phyloP scores from a whole-genome alignment of 129 eudicot genomes.

The Centaurea solstitialis region DNA sequence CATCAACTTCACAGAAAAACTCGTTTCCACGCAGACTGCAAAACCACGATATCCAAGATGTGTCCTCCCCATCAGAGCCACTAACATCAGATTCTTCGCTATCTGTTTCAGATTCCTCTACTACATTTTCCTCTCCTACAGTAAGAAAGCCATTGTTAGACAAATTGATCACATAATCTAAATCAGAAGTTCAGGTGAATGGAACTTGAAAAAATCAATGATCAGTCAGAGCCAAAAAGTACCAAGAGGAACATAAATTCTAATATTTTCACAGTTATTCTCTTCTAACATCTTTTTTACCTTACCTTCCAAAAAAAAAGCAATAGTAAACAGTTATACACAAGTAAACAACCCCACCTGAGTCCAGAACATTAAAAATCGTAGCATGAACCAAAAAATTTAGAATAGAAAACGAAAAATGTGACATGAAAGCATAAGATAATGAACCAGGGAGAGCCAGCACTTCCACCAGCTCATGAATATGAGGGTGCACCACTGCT shows the following conservation, averaged over 20 bases:
- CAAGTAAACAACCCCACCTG: neutral
- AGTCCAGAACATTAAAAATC: neutral
- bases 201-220: neutral
- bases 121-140: constrained; percentile 31
- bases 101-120: constrained; percentile 88
- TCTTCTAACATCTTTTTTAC: neutral
- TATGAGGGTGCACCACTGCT: neutral
- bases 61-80: constrained; percentile 90
- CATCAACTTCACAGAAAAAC: constrained; percentile 91
- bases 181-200: neutral
- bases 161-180: neutral
- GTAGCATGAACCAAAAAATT: neutral
- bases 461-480: neutral
- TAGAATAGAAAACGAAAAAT: neutral
- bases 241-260: neutral
- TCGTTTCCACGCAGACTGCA: constrained; percentile 94
- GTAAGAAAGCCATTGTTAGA: constrained; percentile 5
- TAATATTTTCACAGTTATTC: neutral
- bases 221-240: neutral
- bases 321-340: neutral
- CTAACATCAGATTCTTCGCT: constrained; percentile 89
- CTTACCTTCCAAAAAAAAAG: neutral
- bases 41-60: constrained; percentile 95
- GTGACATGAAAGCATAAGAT: neutral
- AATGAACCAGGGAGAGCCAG: neutral